Conservation (phyloP, 805 yeast species). For the Komagataella phaffii region DNA sequence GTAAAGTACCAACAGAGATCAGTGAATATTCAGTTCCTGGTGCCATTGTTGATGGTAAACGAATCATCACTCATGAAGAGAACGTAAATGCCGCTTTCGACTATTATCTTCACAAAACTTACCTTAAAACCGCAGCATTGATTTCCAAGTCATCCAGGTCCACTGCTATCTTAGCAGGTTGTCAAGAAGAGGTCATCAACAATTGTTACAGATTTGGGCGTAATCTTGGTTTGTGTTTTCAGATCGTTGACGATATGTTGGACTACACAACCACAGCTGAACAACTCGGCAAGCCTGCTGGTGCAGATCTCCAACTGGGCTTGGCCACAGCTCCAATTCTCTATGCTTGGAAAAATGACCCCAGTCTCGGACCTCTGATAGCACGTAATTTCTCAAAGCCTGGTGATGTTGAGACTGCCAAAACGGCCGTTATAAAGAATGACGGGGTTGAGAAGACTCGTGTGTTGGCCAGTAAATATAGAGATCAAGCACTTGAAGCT, state of each 20-base stretch:
- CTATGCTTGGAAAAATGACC: conserved; percentile 85
- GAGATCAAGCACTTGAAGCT: conserved; percentile 60
- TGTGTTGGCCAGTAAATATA: conserved; percentile 64
- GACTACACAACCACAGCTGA: conserved; percentile 85
- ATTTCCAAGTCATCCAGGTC: conserved; percentile 91
- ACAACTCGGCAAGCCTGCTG: conserved; percentile 88
- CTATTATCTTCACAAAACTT: conserved; percentile 89
- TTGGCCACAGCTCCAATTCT: conserved; percentile 94
- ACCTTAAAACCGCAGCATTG: conserved; percentile 85
- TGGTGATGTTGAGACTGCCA: conserved; percentile 80
- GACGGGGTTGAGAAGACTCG: conserved; percentile 70
- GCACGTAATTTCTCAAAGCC: conserved; percentile 66
- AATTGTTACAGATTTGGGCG: conserved; percentile 85
- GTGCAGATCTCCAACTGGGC: conserved; percentile 88
- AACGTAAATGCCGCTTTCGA: conserved; percentile 86
- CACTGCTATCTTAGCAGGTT: conserved; percentile 86
- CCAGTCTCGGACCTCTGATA: conserved; percentile 74
- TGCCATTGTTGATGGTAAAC: background rate
- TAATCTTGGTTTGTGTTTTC: conserved; percentile 90
- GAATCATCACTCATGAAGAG: conserved; percentile 37
- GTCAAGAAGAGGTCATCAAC: conserved; percentile 62
- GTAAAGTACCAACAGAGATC: conserved; percentile 43
- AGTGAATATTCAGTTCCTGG: conserved; percentile 41
- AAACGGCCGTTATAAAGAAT: conserved; percentile 54
- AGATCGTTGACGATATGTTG: conserved; percentile 89